Evolutionary conservation across 1,284 basidiomycete species (phyloP).

Genomic region (Rhodotorula glutinis): DNA sequence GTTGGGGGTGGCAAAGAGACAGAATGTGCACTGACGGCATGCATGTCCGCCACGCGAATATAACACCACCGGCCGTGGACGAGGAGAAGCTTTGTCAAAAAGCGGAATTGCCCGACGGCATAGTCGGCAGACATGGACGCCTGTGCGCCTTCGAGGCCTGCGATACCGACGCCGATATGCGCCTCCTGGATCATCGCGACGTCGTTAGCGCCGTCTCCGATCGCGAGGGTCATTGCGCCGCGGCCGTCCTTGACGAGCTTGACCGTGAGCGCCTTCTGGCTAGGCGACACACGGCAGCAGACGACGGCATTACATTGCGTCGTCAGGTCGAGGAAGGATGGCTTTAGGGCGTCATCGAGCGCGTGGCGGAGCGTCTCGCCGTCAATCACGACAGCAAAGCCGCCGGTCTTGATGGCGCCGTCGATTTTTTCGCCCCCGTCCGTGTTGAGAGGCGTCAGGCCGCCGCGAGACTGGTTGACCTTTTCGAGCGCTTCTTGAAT

Average conservation of each 20-base stretch:
- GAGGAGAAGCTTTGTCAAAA: slow-evolving; percentile 80
- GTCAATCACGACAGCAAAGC: slow-evolving; percentile 82
- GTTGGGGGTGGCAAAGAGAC: slow-evolving; percentile 58
- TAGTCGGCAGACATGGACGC: slow-evolving; percentile 99
- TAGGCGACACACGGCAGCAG: slow-evolving; percentile 93
- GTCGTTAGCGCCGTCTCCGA: slow-evolving; percentile 91
- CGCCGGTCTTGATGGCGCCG: slow-evolving; percentile 26
- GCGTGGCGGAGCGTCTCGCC: slow-evolving; percentile 88
- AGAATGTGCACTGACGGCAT: background rate
- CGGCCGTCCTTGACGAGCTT: slow-evolving; percentile 92
- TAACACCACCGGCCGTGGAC: slow-evolving; percentile 97
- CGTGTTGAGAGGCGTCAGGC: slow-evolving; percentile 42
- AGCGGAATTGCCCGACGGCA: slow-evolving; percentile 95
- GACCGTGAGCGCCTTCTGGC: slow-evolving; percentile 93
- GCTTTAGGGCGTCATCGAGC: slow-evolving; percentile 70
- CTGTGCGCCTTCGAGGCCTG: slow-evolving; percentile 93
- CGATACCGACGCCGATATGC: slow-evolving; percentile 89
- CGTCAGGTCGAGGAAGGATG: slow-evolving; percentile 82
- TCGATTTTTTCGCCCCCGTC: slow-evolving; percentile 28
- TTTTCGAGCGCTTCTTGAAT: slow-evolving; percentile 93
- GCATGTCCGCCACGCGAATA: slow-evolving; percentile 79
- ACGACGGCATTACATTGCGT: slow-evolving; percentile 97
- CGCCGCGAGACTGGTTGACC: slow-evolving; percentile 70
- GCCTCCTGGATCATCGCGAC: slow-evolving; percentile 99
- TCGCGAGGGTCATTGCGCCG: slow-evolving; percentile 92